Percentiles rank a stretch among this genome's conserved stretches.
Evolutionary conservation across 148 eudicot genomes (phyloP).

Genomic region (Vaccinium myrtillus): DNA sequence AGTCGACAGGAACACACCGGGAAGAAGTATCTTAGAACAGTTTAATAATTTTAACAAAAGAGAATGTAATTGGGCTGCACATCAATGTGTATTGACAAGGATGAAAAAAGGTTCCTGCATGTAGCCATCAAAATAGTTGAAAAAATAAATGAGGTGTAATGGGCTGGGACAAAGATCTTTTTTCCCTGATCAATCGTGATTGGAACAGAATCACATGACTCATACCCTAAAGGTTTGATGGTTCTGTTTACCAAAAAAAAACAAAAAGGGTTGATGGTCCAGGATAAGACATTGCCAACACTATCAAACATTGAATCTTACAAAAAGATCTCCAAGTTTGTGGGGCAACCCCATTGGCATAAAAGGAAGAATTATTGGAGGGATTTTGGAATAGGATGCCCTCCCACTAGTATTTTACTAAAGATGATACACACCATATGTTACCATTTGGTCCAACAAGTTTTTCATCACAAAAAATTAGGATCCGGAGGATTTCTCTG

Average conservation of each 20-base stretch:
- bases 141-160: not conserved
- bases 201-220: not conserved
- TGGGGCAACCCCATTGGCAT: not conserved
- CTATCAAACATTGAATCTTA: constrained; percentile 9
- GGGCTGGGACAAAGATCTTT: not conserved
- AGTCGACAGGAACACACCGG: no score
- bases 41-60: no score
- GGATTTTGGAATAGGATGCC: not conserved
- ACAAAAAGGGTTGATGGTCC: not conserved
- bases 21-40: no score
- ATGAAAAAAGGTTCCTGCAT: not conserved
- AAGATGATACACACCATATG: not conserved
- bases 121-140: not conserved
- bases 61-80: no score
- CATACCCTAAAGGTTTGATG: not conserved
- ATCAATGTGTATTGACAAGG: not conserved
- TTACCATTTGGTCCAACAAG: not conserved
- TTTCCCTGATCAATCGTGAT: not conserved
- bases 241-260: no score
- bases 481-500: no score
- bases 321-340: not conserved
- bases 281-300: not conserved
- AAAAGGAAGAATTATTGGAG: constrained; percentile 4
- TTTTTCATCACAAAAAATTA: no score
- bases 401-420: not conserved